Percentiles rank a stretch among this genome's conserved stretches.
Conservation (phyloP, 78 protist genomes). For the Blattamonas nauphoetae region DNA sequence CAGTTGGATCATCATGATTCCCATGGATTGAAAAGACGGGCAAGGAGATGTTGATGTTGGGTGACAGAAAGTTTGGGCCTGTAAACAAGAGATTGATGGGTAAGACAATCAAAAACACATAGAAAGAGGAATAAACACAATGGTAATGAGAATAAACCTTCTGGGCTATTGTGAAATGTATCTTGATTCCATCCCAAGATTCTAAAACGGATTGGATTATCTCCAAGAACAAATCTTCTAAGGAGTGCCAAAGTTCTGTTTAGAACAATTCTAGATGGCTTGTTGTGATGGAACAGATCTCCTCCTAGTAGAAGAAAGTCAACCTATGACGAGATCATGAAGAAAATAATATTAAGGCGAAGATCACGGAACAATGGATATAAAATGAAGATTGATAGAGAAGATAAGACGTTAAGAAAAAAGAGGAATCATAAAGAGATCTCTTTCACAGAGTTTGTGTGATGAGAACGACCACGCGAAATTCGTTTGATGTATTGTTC, state of each 20-base stretch:
- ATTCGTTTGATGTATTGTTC: too few species aligned
- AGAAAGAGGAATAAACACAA: not conserved
- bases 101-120: constrained; percentile 11
- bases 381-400: not conserved
- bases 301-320: constrained; percentile 92
- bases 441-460: not conserved
- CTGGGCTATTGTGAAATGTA: constrained; percentile 19
- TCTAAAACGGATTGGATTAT: constrained; percentile 30
- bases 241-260: constrained; percentile 59
- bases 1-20: constrained; percentile 97
- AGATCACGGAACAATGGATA: not conserved
- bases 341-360: not conserved
- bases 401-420: not conserved
- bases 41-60: constrained; percentile 79
- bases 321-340: constrained; percentile 25
- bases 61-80: constrained; percentile 75
- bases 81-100: not conserved
- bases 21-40: constrained; percentile 96
- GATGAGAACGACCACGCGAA: too few species aligned
- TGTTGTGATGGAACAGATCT: constrained; percentile 92
- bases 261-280: constrained; percentile 73
- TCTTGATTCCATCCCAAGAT: constrained; percentile 15
- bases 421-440: not conserved
- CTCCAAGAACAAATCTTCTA: constrained; percentile 72
- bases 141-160: not conserved